These are phyloP conservation scores for Pseudozyma thailandica DNA, from an alignment of 1,284 basidiomycete species.

Conservation along the genomic window DNA sequence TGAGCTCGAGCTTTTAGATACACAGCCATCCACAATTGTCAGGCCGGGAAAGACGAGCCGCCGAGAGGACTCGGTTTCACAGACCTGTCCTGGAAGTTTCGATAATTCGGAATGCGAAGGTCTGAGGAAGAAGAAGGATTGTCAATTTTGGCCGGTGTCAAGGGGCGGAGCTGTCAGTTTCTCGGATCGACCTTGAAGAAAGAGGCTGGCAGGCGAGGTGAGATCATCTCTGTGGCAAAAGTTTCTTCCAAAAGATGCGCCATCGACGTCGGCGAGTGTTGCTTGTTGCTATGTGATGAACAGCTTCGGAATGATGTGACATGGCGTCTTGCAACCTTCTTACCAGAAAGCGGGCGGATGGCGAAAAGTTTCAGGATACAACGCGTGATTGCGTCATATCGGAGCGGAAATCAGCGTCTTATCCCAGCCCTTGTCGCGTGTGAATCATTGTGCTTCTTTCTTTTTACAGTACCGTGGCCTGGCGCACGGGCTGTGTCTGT, in stretches of 20 bases:
- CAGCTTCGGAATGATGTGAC: constrained; percentile 12
- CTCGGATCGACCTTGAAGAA: background rate
- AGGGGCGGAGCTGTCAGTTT: background rate
- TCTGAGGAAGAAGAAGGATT: background rate
- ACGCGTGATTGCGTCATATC: constrained; percentile 48
- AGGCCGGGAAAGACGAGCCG: background rate
- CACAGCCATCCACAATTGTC: background rate
- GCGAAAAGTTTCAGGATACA: background rate
- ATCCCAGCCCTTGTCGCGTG: background rate
- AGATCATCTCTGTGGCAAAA: background rate
- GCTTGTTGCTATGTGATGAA: background rate
- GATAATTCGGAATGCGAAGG: too few species aligned
- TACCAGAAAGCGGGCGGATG: background rate
- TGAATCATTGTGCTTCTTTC: constrained; percentile 9
- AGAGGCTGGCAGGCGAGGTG: background rate
- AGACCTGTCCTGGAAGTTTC: background rate
- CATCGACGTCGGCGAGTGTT: constrained; percentile 2
- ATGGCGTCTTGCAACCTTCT: constrained; percentile 14
- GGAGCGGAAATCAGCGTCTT: constrained; percentile 8
- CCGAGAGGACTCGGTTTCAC: background rate
- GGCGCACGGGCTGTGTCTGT: too few species aligned
- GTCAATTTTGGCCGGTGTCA: background rate
- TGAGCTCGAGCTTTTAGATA: background rate
- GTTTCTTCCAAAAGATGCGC: background rate
- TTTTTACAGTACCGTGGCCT: too few species aligned